Evolutionary conservation across 352 stramenopile species (phyloP), one percentile per base, ranked within the genome.

Genomic region (Globisporangium carolinianum): DNA sequence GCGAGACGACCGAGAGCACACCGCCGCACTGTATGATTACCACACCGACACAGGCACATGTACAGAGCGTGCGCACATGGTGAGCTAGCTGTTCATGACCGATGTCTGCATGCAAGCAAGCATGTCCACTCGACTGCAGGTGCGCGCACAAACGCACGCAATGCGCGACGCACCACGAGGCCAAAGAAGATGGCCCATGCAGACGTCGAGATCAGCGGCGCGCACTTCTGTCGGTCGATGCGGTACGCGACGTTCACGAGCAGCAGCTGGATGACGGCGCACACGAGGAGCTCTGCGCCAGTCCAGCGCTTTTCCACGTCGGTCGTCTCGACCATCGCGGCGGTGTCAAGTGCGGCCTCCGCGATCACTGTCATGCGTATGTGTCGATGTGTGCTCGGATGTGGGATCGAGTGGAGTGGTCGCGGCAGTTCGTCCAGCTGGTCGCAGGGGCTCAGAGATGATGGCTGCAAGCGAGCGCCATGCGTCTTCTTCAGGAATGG

Each of bases 231-330:
- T 4, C 66, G 65, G 32, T 87, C 76, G 52, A 85, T 80, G 39
- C 68, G 61, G 57, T 85, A 87, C n/a, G 71, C 69, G 42, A 87
- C 70, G 68, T 72, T 68, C 32, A 87, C 74, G 38, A 87, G 58
- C 48, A 71, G 47, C 43, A 87, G 66, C 64, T 87, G 68, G 6
- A 78, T 61, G 43, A 79, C 49, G 35, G 72, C 72, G 39, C 67
- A 81, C 15, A 71, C 62, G 11, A 87, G 64, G 17, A 87, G 67
- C 56, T 87, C 69, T 0, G 52, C 61, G 51, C 76, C 71, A 3
- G 71, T 73, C 70, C 68, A 70, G 36, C 66, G 65, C 62, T 75
- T 72, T 46, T 72, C 50, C 47, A 52, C 45, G n/a, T 65, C 46
- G 10, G 55, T 11, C 6, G 47, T 39, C 24, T 39, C 47, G 24